phyloP scores from a whole-genome alignment of 2,329 filamentous ascomycete genomes.

The Incumbomyces lentus region DNA sequence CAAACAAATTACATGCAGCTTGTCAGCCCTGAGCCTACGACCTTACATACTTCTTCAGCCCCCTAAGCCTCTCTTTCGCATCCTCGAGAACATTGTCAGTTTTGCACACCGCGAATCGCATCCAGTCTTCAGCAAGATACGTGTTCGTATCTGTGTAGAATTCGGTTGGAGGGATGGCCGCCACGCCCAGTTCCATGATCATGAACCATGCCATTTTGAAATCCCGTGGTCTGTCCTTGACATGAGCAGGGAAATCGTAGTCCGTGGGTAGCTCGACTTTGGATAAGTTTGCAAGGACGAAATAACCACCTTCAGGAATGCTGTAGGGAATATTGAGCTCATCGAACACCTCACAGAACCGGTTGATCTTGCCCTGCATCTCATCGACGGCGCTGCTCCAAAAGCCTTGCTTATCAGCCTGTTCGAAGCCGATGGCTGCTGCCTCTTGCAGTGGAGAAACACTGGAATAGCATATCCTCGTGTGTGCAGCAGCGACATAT shows the following conservation, averaged over 20 bases:
- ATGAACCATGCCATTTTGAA: slow-evolving; percentile 95
- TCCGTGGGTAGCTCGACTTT: slow-evolving; percentile 73
- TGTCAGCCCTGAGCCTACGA: not conserved
- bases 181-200: slow-evolving; percentile 91
- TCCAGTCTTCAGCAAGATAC: slow-evolving; percentile 80
- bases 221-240: slow-evolving; percentile 74
- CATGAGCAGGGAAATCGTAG: slow-evolving; percentile 83
- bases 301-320: slow-evolving; percentile 93
- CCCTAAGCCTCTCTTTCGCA: slow-evolving; percentile 64
- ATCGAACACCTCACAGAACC: slow-evolving; percentile 72
- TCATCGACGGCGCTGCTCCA: slow-evolving; percentile 75
- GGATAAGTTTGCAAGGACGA: slow-evolving; percentile 85
- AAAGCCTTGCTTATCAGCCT: slow-evolving; percentile 75
- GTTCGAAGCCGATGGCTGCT: slow-evolving; percentile 83
- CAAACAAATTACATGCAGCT: too few species aligned
- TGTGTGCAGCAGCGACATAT: slow-evolving; percentile 85
- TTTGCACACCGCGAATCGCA: slow-evolving; percentile 95
- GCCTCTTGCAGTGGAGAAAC: slow-evolving; percentile 93
- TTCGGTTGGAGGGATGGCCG: slow-evolving; percentile 90
- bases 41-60: slow-evolving; percentile 59
- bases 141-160: slow-evolving; percentile 85
- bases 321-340: slow-evolving; percentile 74
- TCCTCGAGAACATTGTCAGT: slow-evolving; percentile 72
- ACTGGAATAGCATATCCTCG: slow-evolving; percentile 88
- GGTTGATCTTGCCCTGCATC: slow-evolving; percentile 81